phyloP scores from a whole-genome alignment of 306 rosid genomes.

The Bauhinia variegata region DNA sequence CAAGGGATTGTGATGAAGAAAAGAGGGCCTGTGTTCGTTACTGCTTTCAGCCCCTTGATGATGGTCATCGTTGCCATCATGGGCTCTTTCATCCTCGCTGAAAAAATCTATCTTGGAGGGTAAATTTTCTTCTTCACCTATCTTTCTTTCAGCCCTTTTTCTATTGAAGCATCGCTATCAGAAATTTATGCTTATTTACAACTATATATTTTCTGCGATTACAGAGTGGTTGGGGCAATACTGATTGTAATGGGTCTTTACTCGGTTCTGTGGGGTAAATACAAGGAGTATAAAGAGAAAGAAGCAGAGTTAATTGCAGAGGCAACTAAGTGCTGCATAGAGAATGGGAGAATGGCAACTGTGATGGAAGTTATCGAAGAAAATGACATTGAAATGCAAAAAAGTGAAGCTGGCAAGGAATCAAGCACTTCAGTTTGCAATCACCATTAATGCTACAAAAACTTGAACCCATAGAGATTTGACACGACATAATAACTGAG shows the following conservation, averaged over 20 bases:
- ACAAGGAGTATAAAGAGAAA: slow-evolving; percentile 69
- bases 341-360: slow-evolving; percentile 41
- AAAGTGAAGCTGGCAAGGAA: slow-evolving; percentile 37
- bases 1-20: slow-evolving; percentile 86
- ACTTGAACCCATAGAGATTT: slow-evolving; percentile 25
- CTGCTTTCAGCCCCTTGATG: slow-evolving; percentile 95
- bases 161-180: slow-evolving; percentile 30
- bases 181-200: not conserved
- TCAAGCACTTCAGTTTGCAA: slow-evolving; percentile 12
- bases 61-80: slow-evolving; percentile 87
- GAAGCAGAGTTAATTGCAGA: slow-evolving; percentile 43
- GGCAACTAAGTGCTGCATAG: slow-evolving; percentile 36
- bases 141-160: too few species aligned
- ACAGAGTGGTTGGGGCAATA: slow-evolving; percentile 70
- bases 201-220: slow-evolving; percentile 2
- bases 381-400: slow-evolving; percentile 53
- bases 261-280: slow-evolving; percentile 87
- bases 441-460: slow-evolving; percentile 42
- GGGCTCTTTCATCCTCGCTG: slow-evolving; percentile 87
- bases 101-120: slow-evolving; percentile 86
- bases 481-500: slow-evolving; percentile 29
- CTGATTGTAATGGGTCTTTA: slow-evolving; percentile 82
- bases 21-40: slow-evolving; percentile 93
- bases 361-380: slow-evolving; percentile 48
- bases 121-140: slow-evolving; percentile 14